phyloP scores from a whole-genome alignment of 345 rosid genomes.

The Camelina neglecta region DNA sequence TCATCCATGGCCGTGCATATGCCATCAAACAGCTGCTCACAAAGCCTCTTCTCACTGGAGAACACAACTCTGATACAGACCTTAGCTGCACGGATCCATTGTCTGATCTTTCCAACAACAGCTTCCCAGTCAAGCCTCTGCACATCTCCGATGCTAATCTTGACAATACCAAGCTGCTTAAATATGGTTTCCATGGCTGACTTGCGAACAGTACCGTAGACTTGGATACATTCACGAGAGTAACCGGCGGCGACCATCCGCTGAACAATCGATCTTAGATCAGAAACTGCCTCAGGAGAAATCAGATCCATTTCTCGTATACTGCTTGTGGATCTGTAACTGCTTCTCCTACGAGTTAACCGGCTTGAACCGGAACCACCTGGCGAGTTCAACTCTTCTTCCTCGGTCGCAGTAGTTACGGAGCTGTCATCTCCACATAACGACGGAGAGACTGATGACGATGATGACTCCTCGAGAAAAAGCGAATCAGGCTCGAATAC shows the following conservation, averaged over 20 bases:
- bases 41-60: constrained; percentile 85
- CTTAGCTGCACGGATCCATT: constrained; percentile 89
- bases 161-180: constrained; percentile 74
- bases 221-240: constrained; percentile 50
- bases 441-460: constrained; percentile 35
- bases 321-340: constrained; percentile 46
- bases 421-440: constrained; percentile 41
- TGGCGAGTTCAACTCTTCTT: constrained; percentile 16
- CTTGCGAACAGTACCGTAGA: constrained; percentile 80
- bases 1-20: constrained; percentile 51
- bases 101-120: constrained; percentile 71
- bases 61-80: constrained; percentile 75
- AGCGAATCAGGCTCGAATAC: constrained; percentile 67
- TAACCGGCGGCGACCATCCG: constrained; percentile 45
- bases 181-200: constrained; percentile 71
- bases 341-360: constrained; percentile 44
- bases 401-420: constrained; percentile 2
- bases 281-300: constrained; percentile 38
- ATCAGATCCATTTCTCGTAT: constrained; percentile 49
- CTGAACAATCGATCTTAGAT: constrained; percentile 41
- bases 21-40: constrained; percentile 72
- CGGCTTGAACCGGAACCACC: constrained; percentile 41
- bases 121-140: constrained; percentile 84
- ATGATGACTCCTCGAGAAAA: constrained; percentile 44
- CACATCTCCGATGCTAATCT: constrained; percentile 81